Evolutionary conservation across 2,329 filamentous ascomycete genomes (phyloP), one percentile per base, ranked within the genome.

Genomic region (Paecilomyces sp.): DNA sequence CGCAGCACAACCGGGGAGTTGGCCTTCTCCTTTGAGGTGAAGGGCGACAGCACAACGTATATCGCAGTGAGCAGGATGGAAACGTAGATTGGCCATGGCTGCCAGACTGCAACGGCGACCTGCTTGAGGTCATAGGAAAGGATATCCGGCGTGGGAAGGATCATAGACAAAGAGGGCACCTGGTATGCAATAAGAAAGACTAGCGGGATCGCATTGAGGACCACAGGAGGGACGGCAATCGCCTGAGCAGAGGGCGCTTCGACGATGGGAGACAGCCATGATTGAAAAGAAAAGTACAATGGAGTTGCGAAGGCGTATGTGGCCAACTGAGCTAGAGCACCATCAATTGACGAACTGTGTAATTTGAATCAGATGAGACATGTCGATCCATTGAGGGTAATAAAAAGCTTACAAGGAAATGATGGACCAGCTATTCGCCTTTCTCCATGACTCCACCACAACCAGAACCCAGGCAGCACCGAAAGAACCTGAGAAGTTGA

Each of bases 401-500:
- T 33, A 8, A 8, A 1, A 58, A 28, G 53, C 36, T 47, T 58
- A 58, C 57, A 54, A 24, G 36, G 47, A 31, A 25, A 58, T 24
- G 2, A 22, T 41, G 3, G 24, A 34, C 22, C 34, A 15, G 15
- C 22, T 18, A 54, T 58, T 50, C 3, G 11, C 50, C 5, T 36
- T 54, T 24, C 57, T 53, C 30, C 28, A 34, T 13, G 47, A 54
- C 22, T 58, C 57, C 18, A 58, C 11, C 13, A 58, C 47, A 54
- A 58, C 28, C 30, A 58, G 36, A 28, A 58, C 54, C 57, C 57
- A 58, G 6, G 57, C 50, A 22, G 57, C 28, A 2, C 57, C 57
- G 4, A 52, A 22, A 22, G 57, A 47, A 9, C 57, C 50, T 3
- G 51, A 50, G 28, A 58, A 58, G 28, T 54, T 36, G n/a, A 54